These are phyloP conservation scores for Kwoniella dejecticola DNA, from an alignment of 768 basidiomycete genomes.

Conservation along the genomic window DNA sequence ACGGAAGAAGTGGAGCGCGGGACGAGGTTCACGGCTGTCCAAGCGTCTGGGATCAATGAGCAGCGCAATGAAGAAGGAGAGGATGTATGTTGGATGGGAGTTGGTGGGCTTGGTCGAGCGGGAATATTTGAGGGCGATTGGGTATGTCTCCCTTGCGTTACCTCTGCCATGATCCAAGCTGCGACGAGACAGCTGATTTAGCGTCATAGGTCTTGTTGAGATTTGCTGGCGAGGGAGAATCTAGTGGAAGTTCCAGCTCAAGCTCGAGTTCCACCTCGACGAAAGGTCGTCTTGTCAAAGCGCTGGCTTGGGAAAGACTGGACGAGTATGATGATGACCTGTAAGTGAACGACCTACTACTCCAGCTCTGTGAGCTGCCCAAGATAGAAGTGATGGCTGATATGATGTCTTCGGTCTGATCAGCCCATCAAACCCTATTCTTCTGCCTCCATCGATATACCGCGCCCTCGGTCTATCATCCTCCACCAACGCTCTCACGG, in stretches of 20 bases:
- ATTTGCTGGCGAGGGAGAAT: background rate
- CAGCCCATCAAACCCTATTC: conserved; percentile 44
- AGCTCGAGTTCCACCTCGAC: conserved; percentile 3
- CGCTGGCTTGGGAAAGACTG: conserved; percentile 41
- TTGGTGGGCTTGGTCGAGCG: conserved; percentile 49
- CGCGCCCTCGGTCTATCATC: conserved; percentile 34
- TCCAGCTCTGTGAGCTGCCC: no score
- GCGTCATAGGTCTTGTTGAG: conserved; percentile 19
- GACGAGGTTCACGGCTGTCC: conserved; percentile 29
- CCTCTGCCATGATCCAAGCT: background rate
- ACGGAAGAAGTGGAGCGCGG: conserved; percentile 19
- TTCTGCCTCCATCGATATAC: conserved; percentile 40
- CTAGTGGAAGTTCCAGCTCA: background rate
- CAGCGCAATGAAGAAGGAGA: conserved; percentile 9
- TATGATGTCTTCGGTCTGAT: no score
- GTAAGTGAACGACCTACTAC: conserved; percentile 20
- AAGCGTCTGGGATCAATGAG: conserved; percentile 11
- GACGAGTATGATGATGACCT: conserved; percentile 33
- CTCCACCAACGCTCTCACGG: conserved; percentile 6
- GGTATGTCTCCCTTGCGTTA: conserved; percentile 37
- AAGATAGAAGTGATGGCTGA: no score
- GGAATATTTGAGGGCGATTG: conserved; percentile 55
- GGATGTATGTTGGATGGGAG: conserved; percentile 47
- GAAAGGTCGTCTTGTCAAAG: conserved; percentile 40
- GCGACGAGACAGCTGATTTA: background rate